Base-by-base conservation (phyloP, 106 monocot species). In the Dactylorhiza incarnata region DNA sequence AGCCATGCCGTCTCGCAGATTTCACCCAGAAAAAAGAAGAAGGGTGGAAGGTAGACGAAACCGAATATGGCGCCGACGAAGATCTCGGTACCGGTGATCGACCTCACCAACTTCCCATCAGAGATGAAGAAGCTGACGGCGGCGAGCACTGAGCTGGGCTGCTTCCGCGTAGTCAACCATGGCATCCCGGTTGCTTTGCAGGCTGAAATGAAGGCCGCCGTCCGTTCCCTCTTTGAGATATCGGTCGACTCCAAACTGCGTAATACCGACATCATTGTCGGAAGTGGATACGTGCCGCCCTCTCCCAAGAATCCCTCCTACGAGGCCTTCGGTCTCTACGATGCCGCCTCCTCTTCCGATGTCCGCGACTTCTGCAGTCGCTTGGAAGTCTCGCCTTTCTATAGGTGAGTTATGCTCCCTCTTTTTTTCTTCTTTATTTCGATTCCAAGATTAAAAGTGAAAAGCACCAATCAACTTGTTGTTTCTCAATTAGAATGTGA, bases 321-420 rank as follows among this genome's bases (percentile, higher is more conserved):
- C 76, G 85, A 85, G 80, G 75, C 88, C 0, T 83, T 88, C 52
- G 85, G 88, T n/a, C 80, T 88, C 67, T 83, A 81, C 81, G 76
- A 88, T 74, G 85, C 85, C 49, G 77, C 76, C 72, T 68, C 73
- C 13, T 47, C 75, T 7, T 29, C 75, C 63, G 88, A 83, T 68
- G 85, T 88, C 44, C 83, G 81, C 45, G 85, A 72, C 71, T 88
- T 88, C 77, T 88, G 85, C 83, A 26, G 80, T 68, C 48, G 49
- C 55, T 78, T 88, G 53, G 77, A 82, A 20, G 82, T 78, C 3
- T 77, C 85, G 44, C 48, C 72, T 23, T 76, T 56, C 29, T 77
- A 73, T 66, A 75, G 78, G 87, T 87, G 37, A 8, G 16, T 16
- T 10, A 45, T 44, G 25, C 16, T 43, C 22, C n/a, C 14, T n/a